Evolutionary conservation across 257 asterid species (phyloP), one percentile per base, ranked within the genome.

Genomic region (Nicotiana attenuata): DNA sequence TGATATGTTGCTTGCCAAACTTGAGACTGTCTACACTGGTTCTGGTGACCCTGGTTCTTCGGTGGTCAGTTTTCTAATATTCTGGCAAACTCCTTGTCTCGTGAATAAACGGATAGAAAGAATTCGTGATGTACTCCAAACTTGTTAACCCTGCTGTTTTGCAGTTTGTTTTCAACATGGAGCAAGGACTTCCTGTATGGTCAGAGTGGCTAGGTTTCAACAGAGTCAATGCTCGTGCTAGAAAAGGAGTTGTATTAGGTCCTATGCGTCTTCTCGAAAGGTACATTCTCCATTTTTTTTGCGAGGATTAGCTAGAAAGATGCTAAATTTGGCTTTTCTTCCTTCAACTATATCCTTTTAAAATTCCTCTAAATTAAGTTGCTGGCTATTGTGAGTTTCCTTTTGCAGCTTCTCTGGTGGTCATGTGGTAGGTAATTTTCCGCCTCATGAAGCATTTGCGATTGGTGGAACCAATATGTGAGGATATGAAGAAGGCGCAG

Each of bases 361-460:
- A 35, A 19, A 8, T 78, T 78, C 28, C 38, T 56, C 4, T 38
- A 63, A 66, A 29, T 38, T 63, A 2, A 38, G 68, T 20, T 80
- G 82, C 55, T 63, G 55, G 63, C 60, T 66, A 45, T 80, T 66
- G 20, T 63, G 57, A 22, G 24, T 16, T 6, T 65, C 10, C 52
- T 50, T 65, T 35, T 80, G 20, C 88, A 96, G 99, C 89, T 81
- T 91, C 81, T 96, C 97, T 63, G 97, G 98, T 55, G 99, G 99
- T 69, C 96, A 89, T 71, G 93, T 94, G 82, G 85, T 86, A 66
- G 99, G 99, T 81, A 94, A 94, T 64, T 96, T 96, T 78, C 99
- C 99, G 33, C 99, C 98, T 11, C 98, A 96, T 68, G 98, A 96
- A 87, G 99, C 99, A 80, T 94, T 96, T 86, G 97, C 95, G 26